Evolutionary conservation across 352 stramenopile genomes (phyloP).

Genomic region (Globisporangium canariense): DNA sequence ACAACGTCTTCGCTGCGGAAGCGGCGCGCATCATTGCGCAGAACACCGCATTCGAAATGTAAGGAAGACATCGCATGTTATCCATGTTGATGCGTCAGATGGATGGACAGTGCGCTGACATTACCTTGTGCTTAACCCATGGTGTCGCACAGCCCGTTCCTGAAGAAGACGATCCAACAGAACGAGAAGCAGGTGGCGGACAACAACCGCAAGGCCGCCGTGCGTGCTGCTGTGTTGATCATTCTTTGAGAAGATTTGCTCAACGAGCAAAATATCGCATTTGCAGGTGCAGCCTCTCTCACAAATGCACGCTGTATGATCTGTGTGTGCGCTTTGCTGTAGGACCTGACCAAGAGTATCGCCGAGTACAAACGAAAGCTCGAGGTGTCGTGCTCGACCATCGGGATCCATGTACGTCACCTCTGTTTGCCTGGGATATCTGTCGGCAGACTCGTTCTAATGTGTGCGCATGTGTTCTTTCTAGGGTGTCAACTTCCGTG

Average conservation of each 20-base stretch:
- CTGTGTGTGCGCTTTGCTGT: background rate
- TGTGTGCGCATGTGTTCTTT: background rate
- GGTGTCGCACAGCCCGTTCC: conserved; percentile 46
- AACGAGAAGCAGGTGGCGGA: conserved; percentile 80
- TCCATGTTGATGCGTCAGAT: background rate
- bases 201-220: conserved; percentile 75
- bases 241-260: background rate
- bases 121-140: background rate
- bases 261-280: background rate
- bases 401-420: conserved; percentile 54
- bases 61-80: background rate
- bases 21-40: conserved; percentile 67
- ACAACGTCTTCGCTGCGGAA: conserved; percentile 74
- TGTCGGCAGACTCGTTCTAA: background rate
- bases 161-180: conserved; percentile 74
- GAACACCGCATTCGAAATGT: conserved; percentile 82
- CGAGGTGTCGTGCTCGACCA: conserved; percentile 45
- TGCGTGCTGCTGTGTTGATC: conserved; percentile 20
- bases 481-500: conserved; percentile 53
- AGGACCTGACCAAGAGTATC: conserved; percentile 74
- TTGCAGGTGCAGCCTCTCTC: background rate
- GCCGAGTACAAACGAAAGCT: conserved; percentile 70
- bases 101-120: background rate
- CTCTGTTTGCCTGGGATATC: background rate
- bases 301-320: background rate